Evolutionary conservation across 2,329 filamentous ascomycete genomes (phyloP), one percentile per base, ranked within the genome.

Genomic region (Alternaria novae-zelandiae): DNA sequence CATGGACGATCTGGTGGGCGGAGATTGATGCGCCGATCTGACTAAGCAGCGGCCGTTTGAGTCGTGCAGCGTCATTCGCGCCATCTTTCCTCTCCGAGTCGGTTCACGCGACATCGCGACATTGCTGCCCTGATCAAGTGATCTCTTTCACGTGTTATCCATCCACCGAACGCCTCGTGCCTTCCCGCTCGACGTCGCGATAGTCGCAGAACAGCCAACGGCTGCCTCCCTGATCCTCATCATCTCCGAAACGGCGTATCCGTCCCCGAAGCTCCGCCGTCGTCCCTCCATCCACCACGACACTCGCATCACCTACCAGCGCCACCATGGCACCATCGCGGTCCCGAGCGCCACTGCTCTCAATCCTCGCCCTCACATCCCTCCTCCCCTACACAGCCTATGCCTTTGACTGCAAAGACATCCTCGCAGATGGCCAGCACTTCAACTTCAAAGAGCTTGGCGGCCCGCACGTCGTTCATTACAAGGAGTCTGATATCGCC

Each of bases 391-490:
- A 73, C 2, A 65, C 73, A 28, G 62, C 74, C 51, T 71, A 70
- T 62, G 73, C 74, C 13, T 86, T 92, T 58, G 80, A 87, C 66
- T 94, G 91, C 83, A 83, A 86, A 20, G 83, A 89, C 54, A 82
- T 93, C 30, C 80, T 85, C 5, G 83, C 87, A 2, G 86, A 89
- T 67, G 83, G 83, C 23, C 83, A 87, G 64, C 84, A 82, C 28
- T 94, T 91, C 79, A 85, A 94, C 79, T 83, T 95, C 28, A 82
- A 83, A 25, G 79, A 84, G 66, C 86, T 94, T 8, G 83, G 82
- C 6, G 92, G 91, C 2, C 89, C 90, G 32, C 90, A 91, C 77
- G 87, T 89, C 0, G 89, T 93, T 41, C 85, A 92, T 73, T 84
- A 83, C 70, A 80, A 85, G 32, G 76, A 82, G 13, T 73, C 77